Conservation (phyloP, 2,329 filamentous ascomycete species). For the Aspergillus phoenicis region DNA sequence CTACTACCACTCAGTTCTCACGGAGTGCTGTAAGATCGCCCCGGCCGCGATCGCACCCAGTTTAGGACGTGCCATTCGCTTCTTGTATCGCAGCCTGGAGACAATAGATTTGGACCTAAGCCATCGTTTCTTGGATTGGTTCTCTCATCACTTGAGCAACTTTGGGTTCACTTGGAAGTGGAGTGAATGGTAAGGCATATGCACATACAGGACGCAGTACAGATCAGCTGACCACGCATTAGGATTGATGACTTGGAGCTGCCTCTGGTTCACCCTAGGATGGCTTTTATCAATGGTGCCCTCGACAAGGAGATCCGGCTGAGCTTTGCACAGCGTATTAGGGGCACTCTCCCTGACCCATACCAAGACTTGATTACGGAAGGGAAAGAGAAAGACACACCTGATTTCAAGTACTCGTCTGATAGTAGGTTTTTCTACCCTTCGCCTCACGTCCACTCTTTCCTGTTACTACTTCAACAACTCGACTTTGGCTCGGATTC, state of each 20-base stretch:
- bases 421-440: constrained; percentile 59
- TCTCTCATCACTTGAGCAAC: constrained; percentile 95
- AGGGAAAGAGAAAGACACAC: constrained; percentile 92
- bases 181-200: constrained; percentile 75
- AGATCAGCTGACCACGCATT: constrained; percentile 19
- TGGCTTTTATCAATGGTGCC: constrained; percentile 87
- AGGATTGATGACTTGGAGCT: constrained; percentile 79
- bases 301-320: constrained; percentile 96
- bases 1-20: constrained; percentile 94
- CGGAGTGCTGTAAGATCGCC: constrained; percentile 92
- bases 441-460: neutral
- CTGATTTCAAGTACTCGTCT: constrained; percentile 85
- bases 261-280: constrained; percentile 77
- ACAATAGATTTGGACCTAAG: constrained; percentile 83
- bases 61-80: constrained; percentile 88
- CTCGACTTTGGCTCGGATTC: neutral
- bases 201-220: neutral
- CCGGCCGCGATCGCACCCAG: constrained; percentile 95
- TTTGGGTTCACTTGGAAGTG: constrained; percentile 99
- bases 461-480: neutral
- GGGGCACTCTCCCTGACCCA: constrained; percentile 82
- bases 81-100: constrained; percentile 79
- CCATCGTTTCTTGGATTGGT: constrained; percentile 94
- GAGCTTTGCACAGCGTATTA: constrained; percentile 94
- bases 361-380: constrained; percentile 81